These are phyloP conservation scores for Scenedesmus sp. DNA, from an alignment of 163 green algal species.

Conservation along the genomic window DNA sequence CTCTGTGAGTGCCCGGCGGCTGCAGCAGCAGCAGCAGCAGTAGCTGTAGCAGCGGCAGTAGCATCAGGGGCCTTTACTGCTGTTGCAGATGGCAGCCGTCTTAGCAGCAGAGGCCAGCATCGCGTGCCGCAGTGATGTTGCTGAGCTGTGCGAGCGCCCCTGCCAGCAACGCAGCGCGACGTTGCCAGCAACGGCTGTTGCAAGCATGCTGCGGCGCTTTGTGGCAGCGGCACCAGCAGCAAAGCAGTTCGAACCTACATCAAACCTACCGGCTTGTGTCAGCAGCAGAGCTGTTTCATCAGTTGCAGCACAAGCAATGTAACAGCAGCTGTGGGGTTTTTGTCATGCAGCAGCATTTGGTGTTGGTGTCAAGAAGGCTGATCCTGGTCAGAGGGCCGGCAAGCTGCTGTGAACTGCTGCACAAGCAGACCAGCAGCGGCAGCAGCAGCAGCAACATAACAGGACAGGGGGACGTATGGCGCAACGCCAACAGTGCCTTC, in stretches of 20 bases:
- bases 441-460: neutral
- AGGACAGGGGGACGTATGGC: neutral
- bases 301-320: neutral
- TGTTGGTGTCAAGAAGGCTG: no score
- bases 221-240: neutral
- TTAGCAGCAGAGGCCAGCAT: neutral
- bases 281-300: neutral
- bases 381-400: no score
- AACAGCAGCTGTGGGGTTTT: no score
- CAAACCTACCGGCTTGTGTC: neutral
- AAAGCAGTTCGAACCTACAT: neutral
- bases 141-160: neutral
- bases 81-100: neutral
- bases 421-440: neutral
- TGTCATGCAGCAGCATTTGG: neutral
- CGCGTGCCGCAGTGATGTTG: no score
- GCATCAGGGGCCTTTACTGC: no score
- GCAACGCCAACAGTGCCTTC: neutral
- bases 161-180: neutral
- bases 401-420: neutral
- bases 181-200: neutral
- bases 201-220: neutral
- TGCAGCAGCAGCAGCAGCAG: neutral
- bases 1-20: slow-evolving; percentile 9
- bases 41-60: neutral